Base-by-base conservation (phyloP, 495 filamentous ascomycete species). In the Clohesyomyces aquaticus region DNA sequence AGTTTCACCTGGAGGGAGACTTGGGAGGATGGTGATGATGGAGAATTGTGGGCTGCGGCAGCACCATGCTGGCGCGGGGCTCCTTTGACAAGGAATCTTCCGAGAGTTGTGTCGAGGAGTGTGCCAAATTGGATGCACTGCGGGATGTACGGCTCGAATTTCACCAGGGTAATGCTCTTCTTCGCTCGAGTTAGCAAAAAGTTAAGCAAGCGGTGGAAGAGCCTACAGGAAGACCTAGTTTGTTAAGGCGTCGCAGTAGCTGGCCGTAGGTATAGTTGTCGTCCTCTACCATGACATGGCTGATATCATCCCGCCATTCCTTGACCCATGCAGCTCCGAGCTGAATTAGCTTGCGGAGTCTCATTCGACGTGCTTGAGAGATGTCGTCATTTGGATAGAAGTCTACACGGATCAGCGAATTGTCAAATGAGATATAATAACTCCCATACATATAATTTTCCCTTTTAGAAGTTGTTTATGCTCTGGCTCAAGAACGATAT, bases 351-450 rank as follows among this genome's bases (percentile, higher is more conserved):
- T 87, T 91, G 25, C 81, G 81, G 43, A 96, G 93, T 26, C 89
- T 85, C 25, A 88, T 68, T 55, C 82, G 83, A 21, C 93, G 83
- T 1, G 83, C 75, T 1, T 82, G 82, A 18, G 85, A 82, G 42
- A 88, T 79, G 65, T 92, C 87, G 63, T 89, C 85, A 60, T 93
- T 89, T 0, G 91, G 94, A 23, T 94, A 82, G 73, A 96, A 98
- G 67, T 83, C 85, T 87, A 32, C 1, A 25, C 18, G 10, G 1
- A 80, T 72, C 52, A 57, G 71, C 70, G 19, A n/a, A 27, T 49
- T 9, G 11, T 4, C 18, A 21, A 43, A 58, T 4, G n/a, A 59
- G 25, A 4, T 8, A 48, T 12, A 38, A 23, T 32, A 1, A 23
- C 26, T 4, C 11, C 42, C 59, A 21, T 29, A 66, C 63, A 70